Evolutionary conservation across 768 basidiomycete species (phyloP).

Genomic region (Tulasnella sp.): DNA sequence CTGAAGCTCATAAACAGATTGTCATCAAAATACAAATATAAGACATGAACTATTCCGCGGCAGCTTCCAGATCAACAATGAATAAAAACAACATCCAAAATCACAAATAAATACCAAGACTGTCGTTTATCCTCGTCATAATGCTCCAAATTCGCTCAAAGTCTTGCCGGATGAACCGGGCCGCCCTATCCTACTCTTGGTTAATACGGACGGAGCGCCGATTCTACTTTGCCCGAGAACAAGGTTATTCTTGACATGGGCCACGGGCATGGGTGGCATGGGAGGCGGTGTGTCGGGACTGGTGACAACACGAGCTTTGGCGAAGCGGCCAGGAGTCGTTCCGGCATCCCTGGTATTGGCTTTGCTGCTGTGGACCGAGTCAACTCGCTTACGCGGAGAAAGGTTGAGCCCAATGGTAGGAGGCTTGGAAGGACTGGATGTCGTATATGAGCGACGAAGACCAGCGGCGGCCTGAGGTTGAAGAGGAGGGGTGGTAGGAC

Average conservation of each 20-base stretch:
- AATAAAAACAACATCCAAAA: background rate
- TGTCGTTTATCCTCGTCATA: background rate
- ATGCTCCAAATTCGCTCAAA: background rate
- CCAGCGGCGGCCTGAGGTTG: background rate
- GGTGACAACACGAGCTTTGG: slow-evolving; percentile 12
- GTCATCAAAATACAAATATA: background rate
- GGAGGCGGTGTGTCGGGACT: slow-evolving; percentile 21
- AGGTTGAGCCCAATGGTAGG: background rate
- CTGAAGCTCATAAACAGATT: background rate
- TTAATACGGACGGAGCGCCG: background rate
- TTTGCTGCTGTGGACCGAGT: slow-evolving; percentile 8
- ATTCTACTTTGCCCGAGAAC: background rate
- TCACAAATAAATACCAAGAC: background rate
- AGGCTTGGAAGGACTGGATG: slow-evolving; percentile 21
- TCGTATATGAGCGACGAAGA: slow-evolving; percentile 8
- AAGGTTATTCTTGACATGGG: background rate
- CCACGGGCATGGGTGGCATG: slow-evolving; percentile 5
- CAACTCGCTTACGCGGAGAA: background rate
- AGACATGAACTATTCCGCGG: background rate
- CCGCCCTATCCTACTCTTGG: background rate
- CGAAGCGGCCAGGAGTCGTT: background rate
- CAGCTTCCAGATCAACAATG: background rate
- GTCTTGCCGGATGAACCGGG: background rate
- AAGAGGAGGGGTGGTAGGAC: slow-evolving; percentile 16
- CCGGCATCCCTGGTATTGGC: slow-evolving; percentile 16